Conservation (phyloP, 306 rosid genomes). For the Fragaria ananassa region DNA sequence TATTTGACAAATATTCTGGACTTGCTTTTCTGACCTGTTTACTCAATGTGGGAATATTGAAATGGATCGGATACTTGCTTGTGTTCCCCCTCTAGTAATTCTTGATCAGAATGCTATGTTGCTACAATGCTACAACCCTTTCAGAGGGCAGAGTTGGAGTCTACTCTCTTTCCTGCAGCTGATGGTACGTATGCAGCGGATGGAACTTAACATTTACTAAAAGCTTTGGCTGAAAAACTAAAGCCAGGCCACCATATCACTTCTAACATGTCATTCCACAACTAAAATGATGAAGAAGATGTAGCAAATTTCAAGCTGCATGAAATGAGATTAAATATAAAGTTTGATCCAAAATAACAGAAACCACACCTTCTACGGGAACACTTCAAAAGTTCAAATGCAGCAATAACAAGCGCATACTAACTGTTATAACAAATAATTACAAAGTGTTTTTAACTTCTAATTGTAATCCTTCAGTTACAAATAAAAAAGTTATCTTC, state of each 20-base stretch:
- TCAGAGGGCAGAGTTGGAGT: no score
- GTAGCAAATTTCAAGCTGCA: not conserved
- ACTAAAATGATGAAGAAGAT: not conserved
- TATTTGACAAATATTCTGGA: no score
- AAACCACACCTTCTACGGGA: not conserved
- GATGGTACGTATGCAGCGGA: no score
- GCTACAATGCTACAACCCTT: no score
- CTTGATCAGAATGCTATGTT: no score
- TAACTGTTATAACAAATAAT: conserved; percentile 4
- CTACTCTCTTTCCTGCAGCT: no score
- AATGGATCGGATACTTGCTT: no score
- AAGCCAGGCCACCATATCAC: not conserved
- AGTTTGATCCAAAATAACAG: not conserved
- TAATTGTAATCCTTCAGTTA: conserved; percentile 10
- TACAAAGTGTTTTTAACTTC: conserved; percentile 8
- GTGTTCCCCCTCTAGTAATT: no score
- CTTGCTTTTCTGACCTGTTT: no score
- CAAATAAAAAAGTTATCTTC: not conserved
- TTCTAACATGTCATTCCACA: not conserved
- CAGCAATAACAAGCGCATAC: conserved; percentile 11
- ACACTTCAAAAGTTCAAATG: not conserved
- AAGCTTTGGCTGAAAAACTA: not conserved
- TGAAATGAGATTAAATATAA: not conserved
- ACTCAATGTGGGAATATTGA: no score
- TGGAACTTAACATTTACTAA: not conserved